phyloP scores from a whole-genome alignment of 2,329 filamentous ascomycete species.

The Intubia oerlemansii region DNA sequence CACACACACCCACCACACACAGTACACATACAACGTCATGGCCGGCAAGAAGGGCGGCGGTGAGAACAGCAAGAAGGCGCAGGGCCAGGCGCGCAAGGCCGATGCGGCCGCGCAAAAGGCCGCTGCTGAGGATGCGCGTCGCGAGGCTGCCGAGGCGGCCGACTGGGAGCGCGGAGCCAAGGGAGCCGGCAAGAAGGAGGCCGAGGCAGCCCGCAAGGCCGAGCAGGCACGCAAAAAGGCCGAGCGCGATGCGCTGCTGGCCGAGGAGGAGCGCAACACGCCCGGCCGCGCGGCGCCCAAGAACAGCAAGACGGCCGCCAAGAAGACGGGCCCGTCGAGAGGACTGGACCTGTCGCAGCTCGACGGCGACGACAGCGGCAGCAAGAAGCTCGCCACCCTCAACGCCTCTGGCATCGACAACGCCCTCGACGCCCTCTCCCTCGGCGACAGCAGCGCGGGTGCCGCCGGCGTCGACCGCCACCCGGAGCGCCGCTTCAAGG shows the following conservation, averaged over 20 bases:
- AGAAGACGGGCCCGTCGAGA: slow-evolving; percentile 33
- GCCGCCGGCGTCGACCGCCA: slow-evolving; percentile 51
- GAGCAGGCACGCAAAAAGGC: slow-evolving; percentile 77
- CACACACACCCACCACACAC: too few relatives aligned
- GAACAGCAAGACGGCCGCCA: slow-evolving; percentile 44
- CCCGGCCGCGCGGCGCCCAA: slow-evolving; percentile 39
- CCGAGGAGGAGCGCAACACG: slow-evolving; percentile 56
- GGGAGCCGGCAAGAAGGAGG: slow-evolving; percentile 69
- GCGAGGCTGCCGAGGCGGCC: slow-evolving; percentile 43
- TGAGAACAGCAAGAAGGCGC: slow-evolving; percentile 74
- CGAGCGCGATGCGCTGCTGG: slow-evolving; percentile 64
- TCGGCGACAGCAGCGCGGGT: slow-evolving; percentile 19
- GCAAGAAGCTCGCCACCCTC: slow-evolving; percentile 31
- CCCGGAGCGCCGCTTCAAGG: slow-evolving; percentile 71
- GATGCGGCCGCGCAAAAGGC: slow-evolving; percentile 67
- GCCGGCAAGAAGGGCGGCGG: slow-evolving; percentile 54
- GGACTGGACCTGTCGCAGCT: slow-evolving; percentile 60
- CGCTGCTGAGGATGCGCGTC: slow-evolving; percentile 45
- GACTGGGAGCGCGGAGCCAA: slow-evolving; percentile 81
- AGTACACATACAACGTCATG: too few relatives aligned
- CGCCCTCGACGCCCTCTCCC: slow-evolving; percentile 64
- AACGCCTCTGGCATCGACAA: slow-evolving; percentile 85
- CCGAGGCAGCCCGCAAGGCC: slow-evolving; percentile 64
- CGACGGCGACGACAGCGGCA: slow-evolving; percentile 22
- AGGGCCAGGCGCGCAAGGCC: slow-evolving; percentile 81